Conservation (phyloP, 1,284 basidiomycete species). For the Cutaneotrichosporon spelunceum region DNA sequence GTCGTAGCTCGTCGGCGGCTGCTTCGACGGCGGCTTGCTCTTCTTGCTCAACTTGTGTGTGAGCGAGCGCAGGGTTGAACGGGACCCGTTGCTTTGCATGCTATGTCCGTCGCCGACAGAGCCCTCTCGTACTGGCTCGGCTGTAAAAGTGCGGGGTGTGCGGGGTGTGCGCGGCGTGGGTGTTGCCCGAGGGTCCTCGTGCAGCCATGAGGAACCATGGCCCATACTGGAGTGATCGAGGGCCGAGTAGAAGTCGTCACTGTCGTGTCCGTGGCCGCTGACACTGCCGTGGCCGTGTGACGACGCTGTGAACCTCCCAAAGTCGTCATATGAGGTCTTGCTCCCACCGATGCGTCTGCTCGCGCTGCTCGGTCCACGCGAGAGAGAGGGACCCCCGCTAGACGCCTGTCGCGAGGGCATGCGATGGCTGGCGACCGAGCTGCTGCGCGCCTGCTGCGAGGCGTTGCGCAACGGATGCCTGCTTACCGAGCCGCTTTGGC, state of each 20-base stretch:
- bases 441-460: not conserved
- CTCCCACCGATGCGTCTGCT: not conserved
- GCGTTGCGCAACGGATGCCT: not conserved
- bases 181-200: slow-evolving; percentile 6
- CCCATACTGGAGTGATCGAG: slow-evolving; percentile 5
- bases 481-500: not conserved
- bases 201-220: slow-evolving; percentile 9
- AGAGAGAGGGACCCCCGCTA: not conserved
- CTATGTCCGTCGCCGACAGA: slow-evolving; percentile 12
- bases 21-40: slow-evolving; percentile 33
- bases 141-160: slow-evolving; percentile 4
- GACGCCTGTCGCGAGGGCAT: not conserved
- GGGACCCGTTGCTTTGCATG: not conserved
- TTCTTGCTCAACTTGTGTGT: slow-evolving; percentile 20
- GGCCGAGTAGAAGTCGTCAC: slow-evolving; percentile 8
- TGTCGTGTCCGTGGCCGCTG: slow-evolving; percentile 8
- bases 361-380: not conserved
- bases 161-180: slow-evolving; percentile 2
- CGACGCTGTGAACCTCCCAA: slow-evolving; percentile 1
- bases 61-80: slow-evolving; percentile 9
- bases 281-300: slow-evolving; percentile 1
- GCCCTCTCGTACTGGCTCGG: slow-evolving; percentile 8
- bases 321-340: slow-evolving; percentile 6
- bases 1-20: slow-evolving; percentile 40
- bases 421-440: not conserved